Percentiles rank a stretch among this genome's conserved stretches.
Evolutionary conservation across 2,329 filamentous ascomycete species (phyloP).

Genomic region (Pseudovirgaria hyperparasitica): DNA sequence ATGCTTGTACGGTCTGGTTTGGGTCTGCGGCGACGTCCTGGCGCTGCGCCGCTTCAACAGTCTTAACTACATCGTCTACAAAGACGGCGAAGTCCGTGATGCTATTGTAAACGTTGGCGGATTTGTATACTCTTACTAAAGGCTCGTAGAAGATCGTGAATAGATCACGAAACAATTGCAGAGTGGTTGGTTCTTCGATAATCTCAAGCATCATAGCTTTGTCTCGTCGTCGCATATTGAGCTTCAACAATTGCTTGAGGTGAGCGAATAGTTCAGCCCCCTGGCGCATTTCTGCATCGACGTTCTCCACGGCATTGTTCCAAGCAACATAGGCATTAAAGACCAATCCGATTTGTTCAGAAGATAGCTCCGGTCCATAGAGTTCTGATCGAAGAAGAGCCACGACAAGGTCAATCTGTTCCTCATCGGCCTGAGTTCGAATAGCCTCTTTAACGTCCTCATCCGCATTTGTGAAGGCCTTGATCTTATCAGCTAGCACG

Average conservation of each 20-base stretch:
- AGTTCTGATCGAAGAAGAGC: slow-evolving; percentile 70
- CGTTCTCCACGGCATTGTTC: slow-evolving; percentile 84
- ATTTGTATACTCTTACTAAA: slow-evolving; percentile 93
- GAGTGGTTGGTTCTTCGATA: slow-evolving; percentile 91
- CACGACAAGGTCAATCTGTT: slow-evolving; percentile 76
- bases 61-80: slow-evolving; percentile 81
- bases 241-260: slow-evolving; percentile 86
- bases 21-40: slow-evolving; percentile 87
- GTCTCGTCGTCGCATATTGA: slow-evolving; percentile 81
- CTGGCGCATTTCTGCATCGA: slow-evolving; percentile 77
- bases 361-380: slow-evolving; percentile 55
- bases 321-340: slow-evolving; percentile 96
- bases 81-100: slow-evolving; percentile 94
- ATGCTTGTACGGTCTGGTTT: slow-evolving; percentile 95
- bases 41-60: slow-evolving; percentile 53
- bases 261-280: slow-evolving; percentile 88
- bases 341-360: slow-evolving; percentile 67
- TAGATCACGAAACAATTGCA: slow-evolving; percentile 89
- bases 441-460: slow-evolving; percentile 65
- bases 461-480: slow-evolving; percentile 61
- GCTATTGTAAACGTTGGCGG: slow-evolving; percentile 92
- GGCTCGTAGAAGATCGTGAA: slow-evolving; percentile 99
- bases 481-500: slow-evolving; percentile 67
- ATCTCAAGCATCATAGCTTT: slow-evolving; percentile 95
- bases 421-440: slow-evolving; percentile 56